A percentile compares a stretch with the other conserved stretches of the same genome.
These are phyloP conservation scores for Phytophthora brassicae DNA, from an alignment of 352 stramenopile species.

Conservation along the genomic window DNA sequence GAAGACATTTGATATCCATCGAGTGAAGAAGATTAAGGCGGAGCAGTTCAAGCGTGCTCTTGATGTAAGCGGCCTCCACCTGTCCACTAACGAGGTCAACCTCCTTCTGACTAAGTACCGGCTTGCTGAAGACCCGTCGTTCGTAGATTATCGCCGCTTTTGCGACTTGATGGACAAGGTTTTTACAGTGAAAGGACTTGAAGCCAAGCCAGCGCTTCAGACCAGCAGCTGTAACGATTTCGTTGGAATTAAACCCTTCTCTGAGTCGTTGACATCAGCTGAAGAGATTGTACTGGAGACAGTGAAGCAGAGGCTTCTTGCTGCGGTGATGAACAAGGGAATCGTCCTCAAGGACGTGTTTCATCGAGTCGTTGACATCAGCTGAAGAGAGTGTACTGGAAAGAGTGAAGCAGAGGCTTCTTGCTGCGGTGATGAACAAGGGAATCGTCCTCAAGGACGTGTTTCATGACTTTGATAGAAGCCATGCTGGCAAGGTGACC, in stretches of 20 bases:
- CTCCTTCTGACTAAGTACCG: constrained; percentile 73
- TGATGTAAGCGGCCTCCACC: constrained; percentile 71
- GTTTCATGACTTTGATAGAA: constrained; percentile 85
- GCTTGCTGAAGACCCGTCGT: constrained; percentile 52
- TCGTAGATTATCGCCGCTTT: constrained; percentile 80
- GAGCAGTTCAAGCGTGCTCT: constrained; percentile 84
- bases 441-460: constrained; percentile 87
- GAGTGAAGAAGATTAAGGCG: constrained; percentile 80
- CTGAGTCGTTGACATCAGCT: constrained; percentile 25
- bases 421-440: constrained; percentile 70
- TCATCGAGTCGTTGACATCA: constrained; percentile 31
- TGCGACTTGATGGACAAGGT: constrained; percentile 86
- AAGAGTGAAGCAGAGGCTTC: constrained; percentile 58
- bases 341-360: too few relatives aligned
- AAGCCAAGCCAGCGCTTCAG: constrained; percentile 47
- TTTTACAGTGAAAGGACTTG: constrained; percentile 77
- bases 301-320: constrained; percentile 65
- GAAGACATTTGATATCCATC: constrained; percentile 86
- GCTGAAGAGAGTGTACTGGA: constrained; percentile 39
- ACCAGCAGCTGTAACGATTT: constrained; percentile 37
- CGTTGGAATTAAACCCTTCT: constrained; percentile 36
- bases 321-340: too few relatives aligned
- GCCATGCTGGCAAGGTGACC: constrained; percentile 82
- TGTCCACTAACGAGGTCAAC: constrained; percentile 53
- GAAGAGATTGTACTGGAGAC: constrained; percentile 40